A percentile compares a stretch with the other conserved stretches of the same genome.
Conservation (phyloP, 2,329 filamentous ascomycete species). For the Teratosphaeria epicoccoides region DNA sequence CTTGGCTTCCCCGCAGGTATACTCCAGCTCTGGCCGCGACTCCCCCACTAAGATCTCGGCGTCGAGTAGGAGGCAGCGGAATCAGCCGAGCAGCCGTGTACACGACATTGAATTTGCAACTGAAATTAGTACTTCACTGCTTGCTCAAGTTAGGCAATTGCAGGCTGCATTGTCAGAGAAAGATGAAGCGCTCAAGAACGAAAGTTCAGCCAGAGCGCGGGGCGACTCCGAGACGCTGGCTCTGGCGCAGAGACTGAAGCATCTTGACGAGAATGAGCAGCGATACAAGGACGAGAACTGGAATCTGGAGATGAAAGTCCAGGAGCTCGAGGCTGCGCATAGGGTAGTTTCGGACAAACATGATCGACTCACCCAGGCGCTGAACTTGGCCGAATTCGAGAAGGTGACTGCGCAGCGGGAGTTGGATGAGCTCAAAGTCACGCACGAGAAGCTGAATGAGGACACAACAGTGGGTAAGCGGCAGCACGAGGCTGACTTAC, state of each 20-base stretch:
- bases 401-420: constrained; percentile 73
- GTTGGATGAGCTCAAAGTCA: constrained; percentile 77
- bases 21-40: constrained; percentile 70
- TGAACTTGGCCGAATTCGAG: constrained; percentile 61
- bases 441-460: constrained; percentile 66
- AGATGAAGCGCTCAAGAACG: constrained; percentile 70
- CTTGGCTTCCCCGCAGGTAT: constrained; percentile 34
- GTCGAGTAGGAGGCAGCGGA: constrained; percentile 69
- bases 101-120: constrained; percentile 98
- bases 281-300: constrained; percentile 98
- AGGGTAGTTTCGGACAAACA: constrained; percentile 74
- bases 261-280: constrained; percentile 85
- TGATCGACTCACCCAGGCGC: constrained; percentile 63
- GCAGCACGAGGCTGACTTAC: constrained; percentile 80
- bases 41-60: constrained; percentile 85
- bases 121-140: constrained; percentile 88
- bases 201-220: constrained; percentile 62
- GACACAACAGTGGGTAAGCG: constrained; percentile 69
- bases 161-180: constrained; percentile 77
- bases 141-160: constrained; percentile 85
- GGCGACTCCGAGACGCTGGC: constrained; percentile 75
- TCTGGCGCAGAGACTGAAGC: constrained; percentile 67
- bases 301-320: constrained; percentile 86
- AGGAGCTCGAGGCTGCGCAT: constrained; percentile 64
- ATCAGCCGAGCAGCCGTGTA: constrained; percentile 76